Conservation (phyloP, 805 yeast species). For the Wickerhamiella musiphila region DNA sequence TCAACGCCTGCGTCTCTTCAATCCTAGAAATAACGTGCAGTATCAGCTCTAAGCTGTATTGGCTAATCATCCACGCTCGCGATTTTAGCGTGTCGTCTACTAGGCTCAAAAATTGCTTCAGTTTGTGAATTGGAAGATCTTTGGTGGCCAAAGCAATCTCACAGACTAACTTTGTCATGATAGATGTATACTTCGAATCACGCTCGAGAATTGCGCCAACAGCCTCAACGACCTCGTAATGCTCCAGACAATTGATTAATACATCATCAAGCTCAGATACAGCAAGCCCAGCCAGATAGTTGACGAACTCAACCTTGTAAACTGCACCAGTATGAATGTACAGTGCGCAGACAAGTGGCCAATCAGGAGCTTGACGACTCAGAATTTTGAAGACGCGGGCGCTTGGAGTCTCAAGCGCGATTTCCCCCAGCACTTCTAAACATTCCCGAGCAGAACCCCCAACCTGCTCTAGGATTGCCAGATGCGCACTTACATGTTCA, state of each 20-base stretch:
- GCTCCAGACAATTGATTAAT: too few species aligned
- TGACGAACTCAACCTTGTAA: slow-evolving; percentile 4
- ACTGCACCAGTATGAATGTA: slow-evolving; percentile 5
- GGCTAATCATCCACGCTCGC: slow-evolving; percentile 42
- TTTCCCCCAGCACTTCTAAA: too few species aligned
- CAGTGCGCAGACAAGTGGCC: slow-evolving; percentile 9
- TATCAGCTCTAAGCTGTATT: slow-evolving; percentile 44
- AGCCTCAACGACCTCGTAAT: too few species aligned
- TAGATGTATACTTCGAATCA: not conserved
- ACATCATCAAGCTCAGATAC: slow-evolving; percentile 4
- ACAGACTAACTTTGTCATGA: slow-evolving; percentile 1
- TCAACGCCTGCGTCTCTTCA: slow-evolving; percentile 12
- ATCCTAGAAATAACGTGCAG: slow-evolving; percentile 25
- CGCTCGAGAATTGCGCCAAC: slow-evolving; percentile 1
- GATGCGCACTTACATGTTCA: not conserved
- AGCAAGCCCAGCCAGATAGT: slow-evolving; percentile 5
- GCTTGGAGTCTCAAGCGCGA: not conserved
- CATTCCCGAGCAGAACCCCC: not conserved
- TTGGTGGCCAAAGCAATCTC: not conserved
- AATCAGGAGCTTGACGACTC: slow-evolving; percentile 3
- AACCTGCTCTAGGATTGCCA: slow-evolving; percentile 1
- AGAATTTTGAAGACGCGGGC: slow-evolving; percentile 4
- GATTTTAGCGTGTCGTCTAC: slow-evolving; percentile 31
- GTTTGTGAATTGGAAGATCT: slow-evolving; percentile 1
- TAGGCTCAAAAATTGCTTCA: slow-evolving; percentile 15